phyloP scores from a whole-genome alignment of 2,329 filamentous ascomycete genomes.

The Trichoderma harzianum region DNA sequence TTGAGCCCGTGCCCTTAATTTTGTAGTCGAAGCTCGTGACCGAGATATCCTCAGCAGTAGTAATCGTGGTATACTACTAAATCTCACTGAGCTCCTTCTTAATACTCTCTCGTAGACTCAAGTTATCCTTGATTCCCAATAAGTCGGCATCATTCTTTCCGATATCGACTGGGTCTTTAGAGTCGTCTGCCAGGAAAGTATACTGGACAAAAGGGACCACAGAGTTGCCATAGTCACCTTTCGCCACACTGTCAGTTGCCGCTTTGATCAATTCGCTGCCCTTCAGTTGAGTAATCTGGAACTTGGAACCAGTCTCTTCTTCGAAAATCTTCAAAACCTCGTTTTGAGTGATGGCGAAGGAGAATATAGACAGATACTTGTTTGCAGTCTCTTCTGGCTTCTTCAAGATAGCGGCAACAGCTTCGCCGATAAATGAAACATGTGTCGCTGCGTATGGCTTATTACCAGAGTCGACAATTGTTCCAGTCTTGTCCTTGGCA shows the following conservation, averaged over 20 bases:
- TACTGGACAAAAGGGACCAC: background rate
- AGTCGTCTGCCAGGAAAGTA: background rate
- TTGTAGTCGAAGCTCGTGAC: too few species aligned
- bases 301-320: background rate
- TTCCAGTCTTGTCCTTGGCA: background rate
- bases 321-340: slow-evolving; percentile 1
- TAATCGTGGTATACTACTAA: too few species aligned
- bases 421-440: background rate
- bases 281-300: background rate
- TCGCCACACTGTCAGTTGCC: background rate
- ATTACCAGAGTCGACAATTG: background rate
- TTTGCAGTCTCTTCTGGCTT: background rate
- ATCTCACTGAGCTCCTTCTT: background rate
- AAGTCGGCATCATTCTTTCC: background rate
- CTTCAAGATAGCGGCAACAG: background rate
- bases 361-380: background rate
- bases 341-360: background rate
- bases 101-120: background rate
- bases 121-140: background rate
- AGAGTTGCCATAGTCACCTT: background rate
- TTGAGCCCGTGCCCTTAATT: too few species aligned
- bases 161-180: background rate
- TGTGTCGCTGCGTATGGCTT: background rate
- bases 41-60: too few species aligned
- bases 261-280: background rate